Conservation (phyloP, 2,329 filamentous ascomycete species). For the Arthroderma uncinatum region DNA sequence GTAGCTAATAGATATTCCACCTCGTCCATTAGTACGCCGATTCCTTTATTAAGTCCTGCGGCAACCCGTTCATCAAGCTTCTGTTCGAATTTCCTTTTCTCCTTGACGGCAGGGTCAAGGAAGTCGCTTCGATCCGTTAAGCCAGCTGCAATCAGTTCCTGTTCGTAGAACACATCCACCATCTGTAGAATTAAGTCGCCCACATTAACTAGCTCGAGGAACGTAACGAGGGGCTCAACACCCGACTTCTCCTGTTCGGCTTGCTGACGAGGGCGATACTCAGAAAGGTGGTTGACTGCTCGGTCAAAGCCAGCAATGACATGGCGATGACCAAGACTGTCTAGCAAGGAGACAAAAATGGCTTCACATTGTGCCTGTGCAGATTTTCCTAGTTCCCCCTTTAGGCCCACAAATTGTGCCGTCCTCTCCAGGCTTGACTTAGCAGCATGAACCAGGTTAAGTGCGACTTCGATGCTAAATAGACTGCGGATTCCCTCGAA, state of each 20-base stretch:
- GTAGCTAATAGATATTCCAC: constrained; percentile 92
- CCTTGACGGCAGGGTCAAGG: constrained; percentile 76
- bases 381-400: constrained; percentile 68
- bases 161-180: constrained; percentile 97
- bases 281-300: constrained; percentile 78
- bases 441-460: constrained; percentile 77
- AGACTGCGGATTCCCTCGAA: constrained; percentile 89
- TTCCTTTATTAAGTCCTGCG: constrained; percentile 90
- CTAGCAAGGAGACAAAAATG: constrained; percentile 76
- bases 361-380: constrained; percentile 78
- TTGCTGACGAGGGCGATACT: constrained; percentile 74
- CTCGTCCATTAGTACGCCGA: constrained; percentile 96
- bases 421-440: constrained; percentile 80
- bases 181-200: constrained; percentile 97
- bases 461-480: constrained; percentile 90
- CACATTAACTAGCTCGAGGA: constrained; percentile 94
- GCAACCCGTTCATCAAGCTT: constrained; percentile 97
- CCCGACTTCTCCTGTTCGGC: constrained; percentile 57
- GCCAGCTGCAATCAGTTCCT: constrained; percentile 72
- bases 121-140: constrained; percentile 92
- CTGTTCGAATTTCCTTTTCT: constrained; percentile 97
- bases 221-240: constrained; percentile 85
- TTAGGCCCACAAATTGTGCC: constrained; percentile 68
- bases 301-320: constrained; percentile 90
- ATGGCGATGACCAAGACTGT: constrained; percentile 74